Base-by-base conservation (phyloP, 2,329 filamentous ascomycete genomes). In the Myriosclerotinia scirpicola region DNA sequence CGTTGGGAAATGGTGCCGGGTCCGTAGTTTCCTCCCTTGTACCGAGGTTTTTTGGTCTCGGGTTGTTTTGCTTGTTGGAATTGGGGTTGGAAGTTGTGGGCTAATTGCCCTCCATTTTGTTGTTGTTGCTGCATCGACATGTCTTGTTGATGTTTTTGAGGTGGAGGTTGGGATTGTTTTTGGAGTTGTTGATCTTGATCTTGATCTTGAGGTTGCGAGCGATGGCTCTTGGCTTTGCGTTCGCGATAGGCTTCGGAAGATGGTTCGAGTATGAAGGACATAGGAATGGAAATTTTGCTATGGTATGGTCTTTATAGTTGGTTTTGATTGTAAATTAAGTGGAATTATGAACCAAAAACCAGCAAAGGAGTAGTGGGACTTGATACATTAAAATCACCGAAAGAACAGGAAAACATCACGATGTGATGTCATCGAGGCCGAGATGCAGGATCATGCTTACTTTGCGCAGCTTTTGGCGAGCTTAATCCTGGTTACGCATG, bases 351-450 rank as follows among this genome's bases (percentile, higher is more conserved):
- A 63, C 22, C 2, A n/a, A 46, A 64, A 64, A 22, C 26, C 36
- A 54, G 22, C 26, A 55, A 56, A 15, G 30, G 17, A 30, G 26
- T 42, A 15, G 50, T 42, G 61, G 38, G 14, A 65, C 42, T 50
- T 52, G 14, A 60, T 30, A 65, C 34, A 60, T 65, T 52, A 42
- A 38, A 48, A 60, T 42, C 7, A 52, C 52, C 44, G 48, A 12
- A 63, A 38, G 54, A 65, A 48, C 63, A 65, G 38, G 63, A 65
- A 65, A 59, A 52, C n/a, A 52, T 42, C 20, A 36, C 11, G 40
- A 42, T 60, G 63, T 65, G 63, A 65, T 65, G 63, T 65, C 63
- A 65, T 65, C 42, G 54, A 60, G 54, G 54, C 42, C 54, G 44
- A 65, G 54, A 46, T 65, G 42, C 63, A 65, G 38, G 54, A 65